These are phyloP conservation scores for Ceratocystis alfenasii DNA, from an alignment of 2,329 filamentous ascomycete species.

Conservation along the genomic window DNA sequence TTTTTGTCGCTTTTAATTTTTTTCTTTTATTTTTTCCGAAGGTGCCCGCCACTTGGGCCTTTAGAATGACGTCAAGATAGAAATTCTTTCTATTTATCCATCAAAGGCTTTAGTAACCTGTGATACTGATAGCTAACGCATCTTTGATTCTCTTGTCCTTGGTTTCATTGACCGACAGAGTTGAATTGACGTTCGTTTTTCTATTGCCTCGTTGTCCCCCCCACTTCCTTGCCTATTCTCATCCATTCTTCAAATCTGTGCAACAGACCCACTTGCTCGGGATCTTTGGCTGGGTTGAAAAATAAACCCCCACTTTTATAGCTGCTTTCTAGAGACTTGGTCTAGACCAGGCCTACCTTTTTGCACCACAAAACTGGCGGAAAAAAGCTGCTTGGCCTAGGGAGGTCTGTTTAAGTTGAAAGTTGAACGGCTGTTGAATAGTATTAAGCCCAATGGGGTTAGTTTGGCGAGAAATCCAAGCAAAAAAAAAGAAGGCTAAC, in stretches of 20 bases:
- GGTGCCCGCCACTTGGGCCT: neutral
- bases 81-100: too few relatives aligned
- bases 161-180: too few relatives aligned
- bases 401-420: neutral
- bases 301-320: neutral
- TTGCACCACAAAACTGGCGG: neutral
- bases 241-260: slow-evolving; percentile 10
- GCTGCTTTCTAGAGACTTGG: slow-evolving; percentile 13
- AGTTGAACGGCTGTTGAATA: slow-evolving; percentile 18
- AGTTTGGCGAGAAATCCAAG: slow-evolving; percentile 11
- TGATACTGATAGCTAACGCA: too few relatives aligned
- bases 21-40: neutral
- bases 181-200: neutral
- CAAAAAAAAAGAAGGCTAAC: neutral
- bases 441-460: slow-evolving; percentile 2
- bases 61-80: neutral
- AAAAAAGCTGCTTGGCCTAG: neutral
- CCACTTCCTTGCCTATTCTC: slow-evolving; percentile 2
- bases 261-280: slow-evolving; percentile 13
- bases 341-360: slow-evolving; percentile 16
- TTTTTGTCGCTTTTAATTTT: neutral
- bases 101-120: too few relatives aligned
- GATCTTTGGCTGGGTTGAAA: slow-evolving; percentile 6
- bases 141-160: too few relatives aligned
- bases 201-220: neutral